Evolutionary conservation across 495 filamentous ascomycete genomes (phyloP), one percentile per base, ranked within the genome.

Genomic region (Chaetomium cochliodes): DNA sequence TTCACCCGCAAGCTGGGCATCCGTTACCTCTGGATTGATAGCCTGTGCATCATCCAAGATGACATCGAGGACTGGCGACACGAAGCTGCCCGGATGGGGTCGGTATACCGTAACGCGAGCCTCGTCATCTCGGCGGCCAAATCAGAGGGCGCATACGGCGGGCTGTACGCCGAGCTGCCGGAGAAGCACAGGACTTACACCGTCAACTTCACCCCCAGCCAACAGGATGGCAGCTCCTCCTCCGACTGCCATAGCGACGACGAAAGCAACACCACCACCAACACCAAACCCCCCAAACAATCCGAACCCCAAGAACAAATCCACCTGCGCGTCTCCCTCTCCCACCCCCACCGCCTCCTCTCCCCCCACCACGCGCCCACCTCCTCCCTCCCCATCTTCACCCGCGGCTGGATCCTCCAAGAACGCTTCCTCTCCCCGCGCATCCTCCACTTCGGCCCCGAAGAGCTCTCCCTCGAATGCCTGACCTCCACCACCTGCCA

Each of bases 21-120:
- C n/a, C 63, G 64, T 16, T 80, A 76, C 49, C 65, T 80, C 11
- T 80, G 77, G 77, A 71, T 77, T 15, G 77, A 77, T 50, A 63
- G 62, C 13, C 59, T 79, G 20, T 76, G 75, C 54, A 78, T 77
- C 30, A 57, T 78, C 7, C 74, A 78, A 67, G 76, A 78, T 41
- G 67, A 75, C 46, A 25, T 42, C 16, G 15, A 41, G 18, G 66
- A 68, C 4, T 68, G 66, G 66, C 50, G 57, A 11, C 26, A 39
- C 33, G 66, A 68, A 42, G 66, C 66, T 6, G 49, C 58, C 18
- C 33, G 22, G 23, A 68, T 68, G 66, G 63, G 51, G 3, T 57
- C 57, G 12, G 59, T 68, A 16, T 68, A 53, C 25, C 60, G 65
- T 8, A 52, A n/a, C 0, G 59, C 69, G 3, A 30, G 9, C 15